Percentiles rank a stretch among this genome's conserved stretches.
Evolutionary conservation across 1,139 yeast genomes (phyloP).

Genomic region (Protomyces inundatus): DNA sequence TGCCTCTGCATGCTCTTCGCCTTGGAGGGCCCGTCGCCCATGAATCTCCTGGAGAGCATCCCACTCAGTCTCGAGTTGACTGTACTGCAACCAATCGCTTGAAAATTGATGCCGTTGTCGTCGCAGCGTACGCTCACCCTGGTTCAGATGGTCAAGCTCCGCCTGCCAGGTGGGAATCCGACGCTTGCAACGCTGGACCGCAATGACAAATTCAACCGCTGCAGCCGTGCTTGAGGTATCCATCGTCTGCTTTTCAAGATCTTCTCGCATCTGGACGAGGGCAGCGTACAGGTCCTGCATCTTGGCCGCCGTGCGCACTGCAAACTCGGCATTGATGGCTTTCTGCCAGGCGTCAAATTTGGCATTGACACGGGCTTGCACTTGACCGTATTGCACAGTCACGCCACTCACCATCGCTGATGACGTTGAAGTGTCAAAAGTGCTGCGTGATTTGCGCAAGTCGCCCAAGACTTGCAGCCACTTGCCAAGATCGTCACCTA

Average conservation of each 20-base stretch:
- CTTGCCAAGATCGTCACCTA: constrained; percentile 41
- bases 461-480: constrained; percentile 52
- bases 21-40: constrained; percentile 38
- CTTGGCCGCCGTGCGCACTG: constrained; percentile 39
- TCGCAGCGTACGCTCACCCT: constrained; percentile 47
- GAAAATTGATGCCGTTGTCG: constrained; percentile 51
- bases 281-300: constrained; percentile 38
- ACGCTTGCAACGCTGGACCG: constrained; percentile 37
- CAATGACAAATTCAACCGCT: constrained; percentile 41
- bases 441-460: constrained; percentile 45
- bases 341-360: constrained; percentile 59
- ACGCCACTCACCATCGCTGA: constrained; percentile 44
- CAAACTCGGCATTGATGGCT: constrained; percentile 46
- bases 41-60: constrained; percentile 47
- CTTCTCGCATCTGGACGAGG: constrained; percentile 37
- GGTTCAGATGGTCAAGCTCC: constrained; percentile 36
- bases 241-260: constrained; percentile 40
- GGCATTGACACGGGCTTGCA: constrained; percentile 51
- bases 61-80: constrained; percentile 56
- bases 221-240: constrained; percentile 42
- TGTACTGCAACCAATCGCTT: constrained; percentile 55
- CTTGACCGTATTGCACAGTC: constrained; percentile 47
- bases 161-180: constrained; percentile 39
- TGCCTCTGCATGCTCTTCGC: constrained; percentile 29
- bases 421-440: constrained; percentile 52